Evolutionary conservation across 83 land plant species (phyloP), one percentile per base, ranked within the genome.

Genomic region (Diphasiastrum complanatum): DNA sequence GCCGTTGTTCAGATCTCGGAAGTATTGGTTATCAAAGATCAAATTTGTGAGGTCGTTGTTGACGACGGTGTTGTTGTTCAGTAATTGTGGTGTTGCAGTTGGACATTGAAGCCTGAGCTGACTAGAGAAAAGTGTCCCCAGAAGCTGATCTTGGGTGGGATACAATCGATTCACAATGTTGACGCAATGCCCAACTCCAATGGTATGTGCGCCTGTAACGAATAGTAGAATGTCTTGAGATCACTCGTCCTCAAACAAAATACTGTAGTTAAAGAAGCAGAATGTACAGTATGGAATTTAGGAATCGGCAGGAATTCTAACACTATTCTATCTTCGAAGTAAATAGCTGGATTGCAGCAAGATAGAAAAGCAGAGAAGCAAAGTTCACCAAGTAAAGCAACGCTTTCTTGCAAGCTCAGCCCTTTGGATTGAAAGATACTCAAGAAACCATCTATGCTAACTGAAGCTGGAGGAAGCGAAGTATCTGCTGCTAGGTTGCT

Each of bases 151-250:
- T 33, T 51, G 20, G 19, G 18, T 51, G 4, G 59, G 63, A 38
- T 60, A 74, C 40, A 74, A 46, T n/a, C 80, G 26, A 20, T 74
- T 47, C 45, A 57, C 67, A 14, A 83, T 55, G 41, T 63, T 79
- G 4, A 61, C 45, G 65, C 86, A 83, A 41, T 83, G 86, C 35
- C 80, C 76, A 0, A 73, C 68, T n/a, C 86, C 86, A 1, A 83
- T 38, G 0, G 83, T 73, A 41, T 83, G 86, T 0, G 86, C 77
- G 14, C 86, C 84, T 81, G 78, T 71, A 52, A 43, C 30, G n/a
- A n/a, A n/a, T n/a, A n/a, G n/a, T n/a, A n/a, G 16, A 40, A 40
- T 40, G 8, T 8, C 8, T 8, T 40, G 16, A 8, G 16, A 40
- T 8, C 16, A 40, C 43, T 8, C 16, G n/a, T n/a, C n/a, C n/a